Evolutionary conservation across 2,329 filamentous ascomycete species (phyloP).

Genomic region (Fusarium chaquense): DNA sequence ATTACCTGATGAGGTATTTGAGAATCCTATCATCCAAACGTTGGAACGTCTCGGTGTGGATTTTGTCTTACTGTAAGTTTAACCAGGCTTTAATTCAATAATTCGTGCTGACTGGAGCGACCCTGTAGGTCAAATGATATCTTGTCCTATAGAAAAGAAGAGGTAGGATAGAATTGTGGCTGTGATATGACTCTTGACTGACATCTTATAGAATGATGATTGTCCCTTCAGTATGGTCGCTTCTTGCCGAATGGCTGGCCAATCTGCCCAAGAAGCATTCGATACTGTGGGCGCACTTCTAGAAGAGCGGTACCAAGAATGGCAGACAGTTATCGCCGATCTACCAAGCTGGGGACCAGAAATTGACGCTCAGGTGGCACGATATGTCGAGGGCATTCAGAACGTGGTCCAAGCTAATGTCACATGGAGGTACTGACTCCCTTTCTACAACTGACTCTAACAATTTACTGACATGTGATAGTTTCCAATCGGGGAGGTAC

Average conservation of each 20-base stretch:
- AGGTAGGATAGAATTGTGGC: background rate
- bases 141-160: slow-evolving; percentile 18
- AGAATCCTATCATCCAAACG: background rate
- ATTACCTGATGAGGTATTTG: slow-evolving; percentile 6
- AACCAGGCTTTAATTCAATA: background rate
- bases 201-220: slow-evolving; percentile 3
- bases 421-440: slow-evolving; percentile 17
- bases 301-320: slow-evolving; percentile 10
- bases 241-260: slow-evolving; percentile 18
- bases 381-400: slow-evolving; percentile 18
- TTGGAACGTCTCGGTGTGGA: slow-evolving; percentile 16
- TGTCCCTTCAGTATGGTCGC: slow-evolving; percentile 25
- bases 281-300: slow-evolving; percentile 6
- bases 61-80: slow-evolving; percentile 11
- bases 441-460: fast-evolving
- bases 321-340: background rate
- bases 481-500: slow-evolving; percentile 25
- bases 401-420: slow-evolving; percentile 27
- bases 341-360: slow-evolving; percentile 16
- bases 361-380: slow-evolving; percentile 1
- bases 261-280: slow-evolving; percentile 19
- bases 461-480: background rate
- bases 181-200: background rate
- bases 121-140: background rate
- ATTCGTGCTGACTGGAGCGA: fast-evolving